phyloP scores from a whole-genome alignment of 169 alveolate species.

The Hepatocystis sp. region DNA sequence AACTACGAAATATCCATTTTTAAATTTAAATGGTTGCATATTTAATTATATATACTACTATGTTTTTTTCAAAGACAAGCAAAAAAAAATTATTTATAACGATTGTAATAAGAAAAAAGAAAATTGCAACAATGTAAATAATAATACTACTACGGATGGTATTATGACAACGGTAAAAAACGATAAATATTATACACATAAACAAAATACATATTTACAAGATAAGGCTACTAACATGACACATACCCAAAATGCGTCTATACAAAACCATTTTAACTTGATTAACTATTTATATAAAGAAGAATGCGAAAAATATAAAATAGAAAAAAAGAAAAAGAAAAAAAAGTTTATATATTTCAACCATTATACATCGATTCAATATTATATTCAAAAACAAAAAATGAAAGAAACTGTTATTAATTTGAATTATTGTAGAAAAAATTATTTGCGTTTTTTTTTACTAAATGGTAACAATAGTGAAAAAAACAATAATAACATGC shows the following conservation, averaged over 20 bases:
- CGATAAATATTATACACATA: neutral
- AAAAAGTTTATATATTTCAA: slow-evolving; percentile 4
- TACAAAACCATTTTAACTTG: slow-evolving; percentile 26
- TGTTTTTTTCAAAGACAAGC: slow-evolving; percentile 30
- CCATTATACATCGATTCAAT: slow-evolving; percentile 33
- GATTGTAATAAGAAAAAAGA: neutral
- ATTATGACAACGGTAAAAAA: no score
- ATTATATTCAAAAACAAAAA: slow-evolving; percentile 8
- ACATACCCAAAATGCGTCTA: neutral
- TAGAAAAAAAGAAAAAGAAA: slow-evolving; percentile 11
- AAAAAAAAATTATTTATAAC: neutral
- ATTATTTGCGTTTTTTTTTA: neutral
- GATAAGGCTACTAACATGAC: neutral
- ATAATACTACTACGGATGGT: no score
- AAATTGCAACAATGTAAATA: neutral
- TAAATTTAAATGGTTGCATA: slow-evolving; percentile 57
- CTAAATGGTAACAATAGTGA: no score
- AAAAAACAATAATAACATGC: no score
- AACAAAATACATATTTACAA: slow-evolving; percentile 1
- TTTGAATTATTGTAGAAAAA: slow-evolving; percentile 28
- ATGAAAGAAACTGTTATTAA: slow-evolving; percentile 26
- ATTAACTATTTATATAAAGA: slow-evolving; percentile 44
- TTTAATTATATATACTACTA: slow-evolving; percentile 65
- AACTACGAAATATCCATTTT: slow-evolving; percentile 49
- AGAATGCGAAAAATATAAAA: slow-evolving; percentile 10